Conservation (phyloP, 2,329 filamentous ascomycete species). For the Dactylellina parvicollis region DNA sequence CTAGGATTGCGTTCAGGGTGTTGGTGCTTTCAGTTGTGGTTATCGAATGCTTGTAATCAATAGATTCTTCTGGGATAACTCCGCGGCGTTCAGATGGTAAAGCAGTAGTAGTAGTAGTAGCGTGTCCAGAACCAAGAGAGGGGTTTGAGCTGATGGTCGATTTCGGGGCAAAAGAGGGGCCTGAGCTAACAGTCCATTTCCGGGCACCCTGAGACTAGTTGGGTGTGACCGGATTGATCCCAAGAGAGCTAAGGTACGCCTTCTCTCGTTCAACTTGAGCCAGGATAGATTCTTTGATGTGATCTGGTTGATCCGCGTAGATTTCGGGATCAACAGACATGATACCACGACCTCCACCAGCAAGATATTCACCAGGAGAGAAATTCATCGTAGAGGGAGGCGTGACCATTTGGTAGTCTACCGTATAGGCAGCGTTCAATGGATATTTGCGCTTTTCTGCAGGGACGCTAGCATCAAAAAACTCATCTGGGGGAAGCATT, state of each 20-base stretch:
- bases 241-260: slow-evolving; percentile 14
- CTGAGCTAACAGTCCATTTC: too few species aligned
- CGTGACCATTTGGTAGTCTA: slow-evolving; percentile 22
- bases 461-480: slow-evolving; percentile 22
- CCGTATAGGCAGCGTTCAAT: slow-evolving; percentile 1
- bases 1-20: too few species aligned
- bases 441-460: slow-evolving; percentile 19
- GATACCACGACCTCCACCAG: slow-evolving; percentile 2
- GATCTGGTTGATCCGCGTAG: slow-evolving; percentile 22
- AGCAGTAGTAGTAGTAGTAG: too few species aligned
- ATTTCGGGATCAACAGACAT: slow-evolving; percentile 27
- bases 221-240: slow-evolving; percentile 16
- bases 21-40: too few species aligned
- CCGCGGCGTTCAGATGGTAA: too few species aligned
- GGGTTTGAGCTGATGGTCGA: too few species aligned
- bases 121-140: too few species aligned
- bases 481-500: slow-evolving; percentile 15
- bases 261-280: slow-evolving; percentile 32
- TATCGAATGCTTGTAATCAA: too few species aligned
- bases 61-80: too few species aligned
- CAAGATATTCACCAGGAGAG: slow-evolving; percentile 17
- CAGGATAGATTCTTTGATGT: slow-evolving; percentile 27
- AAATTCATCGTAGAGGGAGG: slow-evolving; percentile 15
- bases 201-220: slow-evolving; percentile 26
- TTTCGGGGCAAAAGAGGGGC: too few species aligned